These are phyloP conservation scores for Phytophthora pseudosyringae DNA, from an alignment of 352 stramenopile genomes.

Conservation along the genomic window DNA sequence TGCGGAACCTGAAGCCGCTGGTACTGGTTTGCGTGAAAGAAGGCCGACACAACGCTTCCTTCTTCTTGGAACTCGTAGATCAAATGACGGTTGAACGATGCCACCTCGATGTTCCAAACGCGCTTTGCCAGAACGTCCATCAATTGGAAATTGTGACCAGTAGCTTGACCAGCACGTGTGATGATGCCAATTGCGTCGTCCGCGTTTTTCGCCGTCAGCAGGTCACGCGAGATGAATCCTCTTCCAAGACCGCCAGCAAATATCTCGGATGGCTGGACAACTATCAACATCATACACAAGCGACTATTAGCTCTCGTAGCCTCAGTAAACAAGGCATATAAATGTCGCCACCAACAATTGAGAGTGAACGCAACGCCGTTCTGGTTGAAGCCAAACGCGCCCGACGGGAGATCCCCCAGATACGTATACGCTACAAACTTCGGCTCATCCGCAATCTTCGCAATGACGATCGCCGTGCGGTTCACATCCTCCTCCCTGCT, in stretches of 20 bases:
- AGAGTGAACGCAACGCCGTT: conserved; percentile 77
- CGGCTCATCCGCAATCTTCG: conserved; percentile 51
- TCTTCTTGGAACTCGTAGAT: conserved; percentile 46
- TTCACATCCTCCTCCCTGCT: conserved; percentile 58
- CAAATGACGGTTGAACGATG: conserved; percentile 60
- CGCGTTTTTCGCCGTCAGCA: conserved; percentile 49
- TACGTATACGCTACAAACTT: conserved; percentile 82
- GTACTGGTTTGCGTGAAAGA: conserved; percentile 84
- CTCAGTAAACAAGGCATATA: background rate
- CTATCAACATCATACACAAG: conserved; percentile 32
- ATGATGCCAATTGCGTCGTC: conserved; percentile 64
- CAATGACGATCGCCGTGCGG: conserved; percentile 68
- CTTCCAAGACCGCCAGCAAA: conserved; percentile 65
- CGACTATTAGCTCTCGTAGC: too few relatives aligned
- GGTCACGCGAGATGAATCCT: conserved; percentile 73
- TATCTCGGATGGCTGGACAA: conserved; percentile 69
- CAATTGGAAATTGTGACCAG: conserved; percentile 82
- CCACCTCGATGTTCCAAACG: conserved; percentile 77
- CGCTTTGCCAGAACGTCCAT: conserved; percentile 57
- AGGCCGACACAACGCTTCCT: conserved; percentile 36
- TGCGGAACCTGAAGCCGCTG: conserved; percentile 66
- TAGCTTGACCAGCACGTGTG: conserved; percentile 53
- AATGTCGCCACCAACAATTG: conserved; percentile 57
- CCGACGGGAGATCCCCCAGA: conserved; percentile 71
- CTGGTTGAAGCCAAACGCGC: conserved; percentile 76